Evolutionary conservation across 1,139 yeast species (phyloP).

Genomic region (Pichia sorboxylosa): DNA sequence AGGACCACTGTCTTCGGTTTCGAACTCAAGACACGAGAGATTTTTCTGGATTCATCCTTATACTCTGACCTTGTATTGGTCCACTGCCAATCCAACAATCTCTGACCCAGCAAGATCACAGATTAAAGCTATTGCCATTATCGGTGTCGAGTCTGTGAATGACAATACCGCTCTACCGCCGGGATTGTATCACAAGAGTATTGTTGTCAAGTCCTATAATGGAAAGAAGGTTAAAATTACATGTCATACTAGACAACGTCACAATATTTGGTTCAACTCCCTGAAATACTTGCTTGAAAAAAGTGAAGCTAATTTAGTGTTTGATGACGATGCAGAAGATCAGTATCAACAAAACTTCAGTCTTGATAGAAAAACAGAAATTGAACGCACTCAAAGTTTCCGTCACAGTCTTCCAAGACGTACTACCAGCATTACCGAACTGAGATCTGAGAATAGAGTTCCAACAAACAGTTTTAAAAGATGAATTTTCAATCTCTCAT

Average conservation of each 20-base stretch:
- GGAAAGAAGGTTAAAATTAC: conserved; percentile 69
- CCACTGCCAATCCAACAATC: conserved; percentile 66
- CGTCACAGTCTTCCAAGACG: too few relatives aligned
- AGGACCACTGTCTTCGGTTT: conserved; percentile 63
- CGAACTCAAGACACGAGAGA: conserved; percentile 78
- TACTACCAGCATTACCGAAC: too few relatives aligned
- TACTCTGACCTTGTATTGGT: conserved; percentile 85
- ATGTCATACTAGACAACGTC: conserved; percentile 79
- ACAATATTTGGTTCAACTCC: conserved; percentile 86
- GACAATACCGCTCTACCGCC: conserved; percentile 87
- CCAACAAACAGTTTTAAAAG: too few relatives aligned
- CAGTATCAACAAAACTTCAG: conserved; percentile 21
- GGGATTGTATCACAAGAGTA: conserved; percentile 78
- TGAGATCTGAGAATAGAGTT: too few relatives aligned
- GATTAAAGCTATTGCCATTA: conserved; percentile 73
- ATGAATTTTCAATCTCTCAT: too few relatives aligned
- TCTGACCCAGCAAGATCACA: conserved; percentile 54
- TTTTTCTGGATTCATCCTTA: conserved; percentile 97
- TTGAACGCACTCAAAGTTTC: conserved; percentile 19
- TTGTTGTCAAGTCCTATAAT: conserved; percentile 61
- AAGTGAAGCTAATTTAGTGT: conserved; percentile 45
- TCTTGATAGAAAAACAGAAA: conserved; percentile 18
- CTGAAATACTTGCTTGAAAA: conserved; percentile 65
- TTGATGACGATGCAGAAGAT: conserved; percentile 19
- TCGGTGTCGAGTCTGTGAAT: conserved; percentile 65